These are phyloP conservation scores for Ogataea nakhonphanomensis DNA, from an alignment of 805 yeast species.

Conservation along the genomic window DNA sequence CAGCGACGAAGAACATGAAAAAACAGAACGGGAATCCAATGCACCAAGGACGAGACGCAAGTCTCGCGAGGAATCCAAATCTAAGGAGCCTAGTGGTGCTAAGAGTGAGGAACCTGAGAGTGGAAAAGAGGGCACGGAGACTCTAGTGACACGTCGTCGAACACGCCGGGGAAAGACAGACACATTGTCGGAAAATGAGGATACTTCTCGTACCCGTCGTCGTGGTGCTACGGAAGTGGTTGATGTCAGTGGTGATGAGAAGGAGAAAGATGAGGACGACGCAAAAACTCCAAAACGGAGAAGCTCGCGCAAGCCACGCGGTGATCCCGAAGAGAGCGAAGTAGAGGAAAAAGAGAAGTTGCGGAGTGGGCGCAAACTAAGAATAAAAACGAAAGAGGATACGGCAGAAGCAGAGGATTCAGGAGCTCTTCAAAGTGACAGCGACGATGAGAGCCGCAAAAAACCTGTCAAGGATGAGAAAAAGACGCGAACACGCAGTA, in stretches of 20 bases:
- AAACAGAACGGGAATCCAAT: slow-evolving; percentile 5
- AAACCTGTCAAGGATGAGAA: slow-evolving; percentile 5
- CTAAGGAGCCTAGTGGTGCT: not conserved
- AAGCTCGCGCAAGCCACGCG: not conserved
- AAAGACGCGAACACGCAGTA: slow-evolving; percentile 13
- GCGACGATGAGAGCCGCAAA: slow-evolving; percentile 4
- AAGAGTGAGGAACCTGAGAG: slow-evolving; percentile 6
- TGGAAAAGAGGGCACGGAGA: slow-evolving; percentile 6
- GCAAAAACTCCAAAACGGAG: slow-evolving; percentile 2
- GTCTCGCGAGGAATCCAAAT: slow-evolving; percentile 4
- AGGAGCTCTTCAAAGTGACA: slow-evolving; percentile 1
- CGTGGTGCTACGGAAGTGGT: slow-evolving; percentile 1
- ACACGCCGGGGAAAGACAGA: slow-evolving; percentile 4
- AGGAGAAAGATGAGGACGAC: slow-evolving; percentile 6
- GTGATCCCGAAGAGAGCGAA: slow-evolving; percentile 6
- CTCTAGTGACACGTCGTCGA: slow-evolving; percentile 6
- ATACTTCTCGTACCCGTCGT: slow-evolving; percentile 1
- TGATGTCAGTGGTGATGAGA: slow-evolving; percentile 5
- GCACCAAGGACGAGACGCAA: slow-evolving; percentile 13
- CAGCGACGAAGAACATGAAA: slow-evolving; percentile 2
- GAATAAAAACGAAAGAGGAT: slow-evolving; percentile 13
- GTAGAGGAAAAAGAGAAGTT: slow-evolving; percentile 6
- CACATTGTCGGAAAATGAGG: slow-evolving; percentile 1
- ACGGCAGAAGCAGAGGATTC: slow-evolving; percentile 1
- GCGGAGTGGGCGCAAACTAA: slow-evolving; percentile 11